Evolutionary conservation across 225 moss, liverwort and hornwort genomes (phyloP), one percentile per base, ranked within the genome.

Genomic region (Marchantia paleacea): DNA sequence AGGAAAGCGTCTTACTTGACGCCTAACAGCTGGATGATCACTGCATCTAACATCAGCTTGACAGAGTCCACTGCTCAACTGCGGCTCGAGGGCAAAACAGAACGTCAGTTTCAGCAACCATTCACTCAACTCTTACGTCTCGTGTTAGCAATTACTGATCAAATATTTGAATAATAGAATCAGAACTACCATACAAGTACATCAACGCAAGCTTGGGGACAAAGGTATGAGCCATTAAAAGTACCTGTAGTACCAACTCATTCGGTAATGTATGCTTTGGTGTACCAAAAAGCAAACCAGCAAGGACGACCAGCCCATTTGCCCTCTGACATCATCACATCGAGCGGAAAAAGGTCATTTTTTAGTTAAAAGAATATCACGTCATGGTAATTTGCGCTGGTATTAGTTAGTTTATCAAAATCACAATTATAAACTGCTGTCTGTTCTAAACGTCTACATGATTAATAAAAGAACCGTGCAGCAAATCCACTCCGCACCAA

Each of bases 281-380:
- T 39, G 92, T 88, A 67, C 96, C 91, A 86, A 87, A 94, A 22
- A 96, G 77, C 69, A 94, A 84, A 73, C 92, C 96, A 82, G 92
- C 87, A 69, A 84, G 81, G 66, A 94, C 86, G 63, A 96, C 88
- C 10, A 96, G 84, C 51, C 89, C 85, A 87, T 94, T 93, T 79
- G 92, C 92, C 87, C 86, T 92, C 94, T 96, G 85, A 29, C 73
- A 69, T 69, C 69, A 14, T 52, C 52, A 39, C 39, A 39, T 5
- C n/a, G n/a, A 39, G 39, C 39, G 39, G 39, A 2, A 39, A 39
- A n/a, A n/a, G n/a, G n/a, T n/a, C n/a, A n/a, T n/a, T n/a, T n/a
- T n/a, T n/a, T n/a, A n/a, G n/a, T n/a, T n/a, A n/a, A n/a, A n/a
- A n/a, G n/a, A n/a, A n/a, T n/a, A n/a, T 39, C 39, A 39, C 39